Evolutionary conservation across 2,329 filamentous ascomycete genomes (phyloP), one percentile per base, ranked within the genome.

Genomic region (Orbilia blumenaviensis): DNA sequence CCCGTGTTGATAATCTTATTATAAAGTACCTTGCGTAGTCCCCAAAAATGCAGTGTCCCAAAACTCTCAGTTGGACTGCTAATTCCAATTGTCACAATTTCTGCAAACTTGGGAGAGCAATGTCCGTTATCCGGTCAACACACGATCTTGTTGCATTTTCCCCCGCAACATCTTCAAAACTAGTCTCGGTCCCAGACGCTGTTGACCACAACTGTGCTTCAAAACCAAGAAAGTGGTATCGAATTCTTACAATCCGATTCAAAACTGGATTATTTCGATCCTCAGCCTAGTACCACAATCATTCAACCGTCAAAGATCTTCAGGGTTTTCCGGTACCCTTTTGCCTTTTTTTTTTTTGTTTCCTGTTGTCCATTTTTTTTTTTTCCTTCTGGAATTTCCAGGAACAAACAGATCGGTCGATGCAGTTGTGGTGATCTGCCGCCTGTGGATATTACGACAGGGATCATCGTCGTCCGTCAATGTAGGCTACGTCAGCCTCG

Each of bases 111-210:
- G n/a, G n/a, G n/a, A n/a, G n/a, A n/a, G n/a, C n/a, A n/a, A n/a
- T n/a, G n/a, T n/a, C n/a, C n/a, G n/a, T n/a, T n/a, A n/a, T 3
- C 21, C 25, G n/a, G 14, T n/a, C 46, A 56, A 38, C 38, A 62
- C 36, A 18, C 25, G 7, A n/a, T 14, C 6, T 67, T 67, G 63
- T 67, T 67, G 63, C 48, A 67, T 67, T 67, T 67, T 58, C n/a
- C 2, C 14, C 18, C 2, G n/a, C n/a, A n/a, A n/a, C n/a, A n/a
- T n/a, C n/a, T n/a, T n/a, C n/a, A n/a, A n/a, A n/a, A n/a, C n/a
- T n/a, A n/a, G n/a, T n/a, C n/a, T n/a, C n/a, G n/a, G n/a, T n/a
- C n/a, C n/a, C n/a, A n/a, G n/a, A n/a, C n/a, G n/a, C n/a, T n/a
- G n/a, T n/a, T n/a, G n/a, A n/a, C n/a, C n/a, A n/a, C n/a, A n/a